These are phyloP conservation scores for Dactylellina haptotyla DNA, from an alignment of 2,329 filamentous ascomycete genomes.

Conservation along the genomic window DNA sequence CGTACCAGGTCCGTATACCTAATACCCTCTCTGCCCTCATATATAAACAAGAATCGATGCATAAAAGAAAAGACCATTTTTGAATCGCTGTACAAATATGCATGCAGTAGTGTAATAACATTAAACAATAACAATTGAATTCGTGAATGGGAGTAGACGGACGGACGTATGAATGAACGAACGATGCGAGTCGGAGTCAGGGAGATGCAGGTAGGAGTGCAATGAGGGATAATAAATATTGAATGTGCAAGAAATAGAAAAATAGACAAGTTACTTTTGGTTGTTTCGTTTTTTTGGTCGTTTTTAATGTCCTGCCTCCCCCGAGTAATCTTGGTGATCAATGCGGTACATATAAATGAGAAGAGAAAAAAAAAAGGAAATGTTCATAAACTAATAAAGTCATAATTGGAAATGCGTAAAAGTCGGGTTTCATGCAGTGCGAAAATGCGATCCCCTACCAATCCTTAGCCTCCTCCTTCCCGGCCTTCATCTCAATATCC, in stretches of 20 bases:
- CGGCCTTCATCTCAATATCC: no score
- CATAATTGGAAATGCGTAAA: not conserved
- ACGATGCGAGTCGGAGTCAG: no score
- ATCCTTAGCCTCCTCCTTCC: not conserved
- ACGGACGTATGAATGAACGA: not conserved
- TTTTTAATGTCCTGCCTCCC: not conserved
- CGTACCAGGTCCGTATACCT: no score
- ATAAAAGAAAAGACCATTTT: not conserved
- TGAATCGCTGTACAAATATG: conserved; percentile 17
- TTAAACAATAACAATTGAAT: conserved; percentile 4
- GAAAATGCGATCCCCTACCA: conserved; percentile 1
- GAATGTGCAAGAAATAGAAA: not conserved
- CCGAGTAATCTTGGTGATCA: not conserved
- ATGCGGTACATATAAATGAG: not conserved
- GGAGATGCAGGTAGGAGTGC: not conserved
- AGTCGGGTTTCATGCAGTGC: not conserved
- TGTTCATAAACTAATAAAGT: not conserved
- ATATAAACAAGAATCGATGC: not conserved
- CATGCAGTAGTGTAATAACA: conserved; percentile 9
- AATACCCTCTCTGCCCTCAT: no score
- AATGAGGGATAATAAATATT: not conserved
- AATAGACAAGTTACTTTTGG: conserved; percentile 25
- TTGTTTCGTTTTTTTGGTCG: conserved; percentile 17
- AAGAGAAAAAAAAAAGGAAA: not conserved
- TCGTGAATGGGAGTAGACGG: not conserved